Evolutionary conservation across 495 filamentous ascomycete species (phyloP), one percentile per base, ranked within the genome.

Genomic region (Pyrenopolyporus hunteri): DNA sequence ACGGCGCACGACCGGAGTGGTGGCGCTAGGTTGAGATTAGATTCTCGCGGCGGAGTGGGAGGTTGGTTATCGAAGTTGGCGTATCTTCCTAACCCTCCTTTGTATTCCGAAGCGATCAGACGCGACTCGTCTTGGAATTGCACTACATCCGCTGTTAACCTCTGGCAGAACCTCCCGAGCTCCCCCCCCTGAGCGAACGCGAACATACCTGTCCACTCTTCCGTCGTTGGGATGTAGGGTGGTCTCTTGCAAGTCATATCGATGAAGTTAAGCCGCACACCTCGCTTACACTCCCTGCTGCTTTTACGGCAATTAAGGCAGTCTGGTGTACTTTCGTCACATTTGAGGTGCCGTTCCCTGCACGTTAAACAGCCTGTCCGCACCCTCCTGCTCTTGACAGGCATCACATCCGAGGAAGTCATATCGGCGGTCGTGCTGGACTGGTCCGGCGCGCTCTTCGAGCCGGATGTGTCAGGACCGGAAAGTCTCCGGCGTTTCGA

Each of bases 221-320:
- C 71, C 4, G 86, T 83, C 1, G 80, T 85, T 16, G 82, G 79
- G 39, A 88, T 69, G 33, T 83, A 76, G 0, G 90, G 90, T 26
- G 91, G 91, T 9, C 78, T 79, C 65, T 87, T 83, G 39, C 86
- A 85, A 50, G 88, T 85, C 6, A 86, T 90, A 67, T 97, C 93
- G 62, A 96, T 93, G 67, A 96, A 98, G 70, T 98, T 98, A 33
- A 98, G 81, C 31, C 91, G 83, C 16, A 97, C 78, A 9, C 94
- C 94, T 36, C 93, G 83, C 70, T 92, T 89, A 79, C 94, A 98
- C 32, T 86, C 76, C 39, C 93, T 80, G 61, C 83, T 91, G 16
- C 92, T 93, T 72, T 97, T 98, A 17, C 82, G 83, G 74, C 94
- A 98, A 66, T 98, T 98, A 59, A 76, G 74, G 68, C 93, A 98